Conservation (phyloP, 352 stramenopile genomes). For the Blastocystis sp. region DNA sequence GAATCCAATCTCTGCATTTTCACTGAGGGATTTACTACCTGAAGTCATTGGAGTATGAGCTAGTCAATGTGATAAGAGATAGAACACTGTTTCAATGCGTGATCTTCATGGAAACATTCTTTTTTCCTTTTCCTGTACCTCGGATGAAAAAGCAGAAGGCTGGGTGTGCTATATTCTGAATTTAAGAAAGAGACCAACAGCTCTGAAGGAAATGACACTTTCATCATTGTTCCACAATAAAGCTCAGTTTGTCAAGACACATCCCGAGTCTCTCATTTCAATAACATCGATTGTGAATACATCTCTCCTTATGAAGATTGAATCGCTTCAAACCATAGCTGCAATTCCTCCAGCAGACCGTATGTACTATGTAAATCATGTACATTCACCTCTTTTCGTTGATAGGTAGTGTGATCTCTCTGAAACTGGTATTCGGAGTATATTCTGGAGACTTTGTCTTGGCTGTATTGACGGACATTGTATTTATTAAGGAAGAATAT, state of each 20-base stretch:
- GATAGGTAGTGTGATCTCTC: constrained; percentile 27
- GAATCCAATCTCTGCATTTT: not conserved
- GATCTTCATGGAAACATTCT: not conserved
- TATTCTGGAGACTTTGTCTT: constrained; percentile 6
- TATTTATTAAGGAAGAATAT: not conserved
- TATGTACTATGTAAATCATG: constrained; percentile 1
- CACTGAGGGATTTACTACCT: not conserved
- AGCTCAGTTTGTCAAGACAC: not conserved
- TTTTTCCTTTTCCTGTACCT: not conserved
- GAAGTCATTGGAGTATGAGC: not conserved
- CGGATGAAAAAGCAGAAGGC: constrained; percentile 1
- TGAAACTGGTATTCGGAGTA: not conserved
- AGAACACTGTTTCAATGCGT: constrained; percentile 1
- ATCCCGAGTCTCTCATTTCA: not conserved
- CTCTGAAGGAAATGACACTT: not conserved
- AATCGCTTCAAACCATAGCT: not conserved
- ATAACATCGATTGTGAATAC: not conserved
- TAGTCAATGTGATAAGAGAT: not conserved
- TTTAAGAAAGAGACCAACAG: not conserved
- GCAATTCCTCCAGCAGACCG: not conserved
- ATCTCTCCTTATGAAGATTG: not conserved
- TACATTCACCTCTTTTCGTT: not conserved
- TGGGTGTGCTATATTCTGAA: not conserved
- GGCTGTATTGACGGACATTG: not conserved
- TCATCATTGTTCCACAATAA: not conserved